Base-by-base conservation (phyloP, 2,329 filamentous ascomycete genomes). In the Paraphaeosphaeria sporulosa region DNA sequence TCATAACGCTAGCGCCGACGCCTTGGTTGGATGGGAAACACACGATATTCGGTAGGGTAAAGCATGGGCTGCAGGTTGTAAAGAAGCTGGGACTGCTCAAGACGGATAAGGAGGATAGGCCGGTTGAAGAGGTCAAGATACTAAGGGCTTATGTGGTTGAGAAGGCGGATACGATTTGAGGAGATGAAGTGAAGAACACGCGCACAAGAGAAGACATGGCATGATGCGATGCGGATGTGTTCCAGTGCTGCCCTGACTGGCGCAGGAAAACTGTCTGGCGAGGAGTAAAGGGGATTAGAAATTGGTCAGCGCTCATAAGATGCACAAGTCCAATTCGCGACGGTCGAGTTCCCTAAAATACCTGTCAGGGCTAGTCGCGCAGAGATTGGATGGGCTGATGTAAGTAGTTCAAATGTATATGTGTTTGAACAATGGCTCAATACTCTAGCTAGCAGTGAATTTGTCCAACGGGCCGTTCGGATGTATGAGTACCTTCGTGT, bases 1-100 rank as follows among this genome's bases (percentile, higher is more conserved):
- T 98, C 76, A 89, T 99, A 67, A 98, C 95, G 0, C 84, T 98
- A 36, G 94, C 93, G 8, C 94, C 94, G 4, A 94, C 95, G 17
- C 95, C 95, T 0, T 98, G 94, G 94, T 81, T 99, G 61, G 95
- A 99, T 79, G 93, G 94, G 23, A 97, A 97, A 79, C 94, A 99
- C 78, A 96, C 94, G 12, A 96, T 99, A 67, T 99, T 99, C 75
- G 95, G 95, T 0, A 83, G 94, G 56, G 93, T 99, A 42, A 94
- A 91, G 81, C 86, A 80, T 57, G 95, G 95, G 0, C 87, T 98
- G 85, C 83, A 86, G 58, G 84, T 94, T n/a, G 89, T 98, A 30
- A 89, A 92, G 82, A 86, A 93, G 66, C 91, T 99, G 87, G 95
- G 94, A 0, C 76, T 95, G 59, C 93, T 97, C 52, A 92, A 91